Conservation (phyloP, 2,329 filamentous ascomycete species). For the Cladosporium sphaerospermum region DNA sequence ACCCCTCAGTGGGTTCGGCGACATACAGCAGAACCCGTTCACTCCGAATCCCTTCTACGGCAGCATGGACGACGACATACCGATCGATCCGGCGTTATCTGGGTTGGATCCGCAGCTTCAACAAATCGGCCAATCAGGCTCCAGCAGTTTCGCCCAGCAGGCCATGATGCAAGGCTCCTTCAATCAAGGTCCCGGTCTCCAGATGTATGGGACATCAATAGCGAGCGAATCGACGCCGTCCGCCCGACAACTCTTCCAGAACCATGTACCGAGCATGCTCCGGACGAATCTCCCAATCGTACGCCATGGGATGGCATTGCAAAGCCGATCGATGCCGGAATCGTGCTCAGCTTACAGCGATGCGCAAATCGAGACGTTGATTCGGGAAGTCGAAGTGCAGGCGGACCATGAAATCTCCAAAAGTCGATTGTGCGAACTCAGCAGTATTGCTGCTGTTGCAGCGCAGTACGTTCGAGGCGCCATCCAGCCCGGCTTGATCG, state of each 20-base stretch:
- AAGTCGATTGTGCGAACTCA: slow-evolving; percentile 4
- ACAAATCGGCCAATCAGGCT: not conserved
- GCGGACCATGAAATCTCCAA: slow-evolving; percentile 2
- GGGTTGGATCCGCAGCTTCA: not conserved
- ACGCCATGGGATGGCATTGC: slow-evolving; percentile 1
- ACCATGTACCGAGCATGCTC: not conserved
- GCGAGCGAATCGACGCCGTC: not conserved
- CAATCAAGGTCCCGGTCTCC: not conserved
- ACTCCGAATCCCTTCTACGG: not conserved
- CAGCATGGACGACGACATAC: not conserved
- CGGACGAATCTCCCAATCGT: not conserved
- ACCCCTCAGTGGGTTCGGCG: not conserved
- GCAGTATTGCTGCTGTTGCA: slow-evolving; percentile 5
- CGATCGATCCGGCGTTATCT: slow-evolving; percentile 4
- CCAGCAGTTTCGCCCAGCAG: not conserved
- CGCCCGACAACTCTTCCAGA: slow-evolving; percentile 2
- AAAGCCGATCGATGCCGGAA: not conserved
- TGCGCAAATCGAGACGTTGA: slow-evolving; percentile 3
- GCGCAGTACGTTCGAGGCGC: not conserved
- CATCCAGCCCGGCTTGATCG: slow-evolving; percentile 4
- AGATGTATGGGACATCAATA: not conserved
- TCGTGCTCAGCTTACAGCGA: slow-evolving; percentile 1
- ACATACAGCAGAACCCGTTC: not conserved
- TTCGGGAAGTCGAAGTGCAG: not conserved
- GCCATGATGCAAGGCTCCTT: not conserved